Base-by-base conservation (phyloP, 1,139 yeast species). In the Pneumocystis sp. region DNA sequence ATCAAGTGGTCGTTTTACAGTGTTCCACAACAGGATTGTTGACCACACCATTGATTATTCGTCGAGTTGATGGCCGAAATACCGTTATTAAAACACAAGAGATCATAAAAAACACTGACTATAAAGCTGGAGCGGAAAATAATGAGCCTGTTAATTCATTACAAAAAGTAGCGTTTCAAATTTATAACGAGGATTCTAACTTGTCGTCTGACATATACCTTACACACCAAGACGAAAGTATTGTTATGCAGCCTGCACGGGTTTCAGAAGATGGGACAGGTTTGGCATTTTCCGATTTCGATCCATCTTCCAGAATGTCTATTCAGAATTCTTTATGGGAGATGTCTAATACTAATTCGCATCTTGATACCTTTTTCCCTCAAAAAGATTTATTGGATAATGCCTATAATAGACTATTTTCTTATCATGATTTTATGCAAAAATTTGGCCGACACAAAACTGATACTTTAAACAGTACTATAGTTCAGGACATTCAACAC, bases 71-170 rank as follows among this genome's bases (percentile, higher is more conserved):
- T 25, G 57, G 57, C 17, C 57, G 57, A 12, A 50, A 50, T 50
- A 50, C 57, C 2, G 34, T 50, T 50, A 15, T 50, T 25, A 50
- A 50, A 25, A 21, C 34, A 25, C 57, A 50, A 25, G 57, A 50
- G 3, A 50, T 21, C 34, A 8, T 17, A 12, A 50, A 50, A 50
- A 39, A 39, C 15, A 56, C 6, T 25, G 61, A 59, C 15, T 17
- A 39, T 21, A 59, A 59, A 59, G 21, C 8, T 31, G 3, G 5
- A 5, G 10, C 12, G 15, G 57, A 50, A 1, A 25, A 3, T 25
- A 29, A 59, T 42, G 61, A 59, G n/a, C 61, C 61, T 8, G 61
- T 59, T 39, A 59, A 39, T 59, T 39, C 45, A 12, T 31, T 59
- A 15, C 61, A 59, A 15, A 59, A 59, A 42, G 45, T 59, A 39